Evolutionary conservation across 73 alveolate genomes (phyloP).

Genomic region (Paramecium octaurelia): DNA sequence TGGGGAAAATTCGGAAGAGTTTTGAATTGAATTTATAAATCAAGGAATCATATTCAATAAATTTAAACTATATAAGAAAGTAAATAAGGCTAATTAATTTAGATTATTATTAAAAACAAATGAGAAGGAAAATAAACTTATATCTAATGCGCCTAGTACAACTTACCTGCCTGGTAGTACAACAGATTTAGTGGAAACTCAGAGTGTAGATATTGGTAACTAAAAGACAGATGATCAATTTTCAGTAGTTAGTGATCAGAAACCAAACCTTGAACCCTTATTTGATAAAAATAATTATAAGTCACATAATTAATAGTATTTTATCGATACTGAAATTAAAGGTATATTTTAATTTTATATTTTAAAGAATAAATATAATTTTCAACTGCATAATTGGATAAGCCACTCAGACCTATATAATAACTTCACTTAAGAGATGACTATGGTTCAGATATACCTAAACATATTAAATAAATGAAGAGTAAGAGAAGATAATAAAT

Average conservation of each 20-base stretch:
- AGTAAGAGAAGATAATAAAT: not conserved
- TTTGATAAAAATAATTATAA: not conserved
- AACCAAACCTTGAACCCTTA: not conserved
- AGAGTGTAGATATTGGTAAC: not conserved
- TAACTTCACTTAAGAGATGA: not conserved
- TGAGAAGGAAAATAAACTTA: not conserved
- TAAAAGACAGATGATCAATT: constrained; percentile 9
- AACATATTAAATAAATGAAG: not conserved
- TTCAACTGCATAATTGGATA: not conserved
- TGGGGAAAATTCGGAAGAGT: not conserved
- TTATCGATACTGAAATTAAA: not conserved
- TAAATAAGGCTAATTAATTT: not conserved
- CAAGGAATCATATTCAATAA: constrained; percentile 6
- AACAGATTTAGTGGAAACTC: not conserved
- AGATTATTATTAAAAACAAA: not conserved
- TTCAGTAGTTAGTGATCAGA: not conserved
- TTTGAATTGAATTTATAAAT: not conserved
- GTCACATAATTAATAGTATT: not conserved
- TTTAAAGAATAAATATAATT: not conserved
- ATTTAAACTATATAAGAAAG: constrained; percentile 18
- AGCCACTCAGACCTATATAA: not conserved
- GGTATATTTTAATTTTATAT: not conserved
- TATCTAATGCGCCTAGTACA: not conserved
- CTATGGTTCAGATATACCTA: constrained; percentile 12
- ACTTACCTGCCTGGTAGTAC: not conserved